Evolutionary conservation across 2,329 filamentous ascomycete genomes (phyloP), one percentile per base, ranked within the genome.

Genomic region (Emergomyces pasteurianus): DNA sequence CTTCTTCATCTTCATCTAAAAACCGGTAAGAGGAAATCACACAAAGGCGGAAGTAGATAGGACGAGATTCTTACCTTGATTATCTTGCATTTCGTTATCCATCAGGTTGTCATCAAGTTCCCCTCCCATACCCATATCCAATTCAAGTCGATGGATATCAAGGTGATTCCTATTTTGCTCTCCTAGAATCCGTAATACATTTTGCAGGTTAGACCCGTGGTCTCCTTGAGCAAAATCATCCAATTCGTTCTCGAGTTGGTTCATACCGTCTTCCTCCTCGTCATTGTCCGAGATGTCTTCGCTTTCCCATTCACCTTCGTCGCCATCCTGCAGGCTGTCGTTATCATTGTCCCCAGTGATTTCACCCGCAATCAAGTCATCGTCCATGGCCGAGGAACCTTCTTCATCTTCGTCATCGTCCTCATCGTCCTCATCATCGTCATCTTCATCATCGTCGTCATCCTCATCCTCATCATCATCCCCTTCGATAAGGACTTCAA

Each of bases 401-500:
- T 82, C 80, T 56, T 80, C 83, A 34, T 81, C 80, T 54, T 80
- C 83, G 38, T 80, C 79, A 42, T 82, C 80, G 54, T 80, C 83
- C 28, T 81, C 80, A 55, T 80, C 83, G 31, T 81, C 80, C n/a
- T 72, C 71, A 38, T 80, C 80, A 38, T 83, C 81, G 52, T 81
- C 79, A 59, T 82, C 79, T 8, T 84, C 83, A 26, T 81, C 80
- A 23, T 83, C 79, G 1, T 79, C 81, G 38, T 84, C 82, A 34
- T 84, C 83, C 26, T 83, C 82, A 1, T 85, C 83, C 14, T 85
- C 82, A 8, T 81, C 78, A 7, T 80, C 79, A 26, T 82, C 85
- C 58, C 86, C 86, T 42, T 89, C 88, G 79, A 96, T 89, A 63
- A 95, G 89, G 66, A 97, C 88, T 77, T 96, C 92, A 58, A 96